Percentiles rank a stretch among this genome's conserved stretches.
These are phyloP conservation scores for Leucocoprinus birnbaumii DNA, from an alignment of 768 basidiomycete species.

Conservation along the genomic window DNA sequence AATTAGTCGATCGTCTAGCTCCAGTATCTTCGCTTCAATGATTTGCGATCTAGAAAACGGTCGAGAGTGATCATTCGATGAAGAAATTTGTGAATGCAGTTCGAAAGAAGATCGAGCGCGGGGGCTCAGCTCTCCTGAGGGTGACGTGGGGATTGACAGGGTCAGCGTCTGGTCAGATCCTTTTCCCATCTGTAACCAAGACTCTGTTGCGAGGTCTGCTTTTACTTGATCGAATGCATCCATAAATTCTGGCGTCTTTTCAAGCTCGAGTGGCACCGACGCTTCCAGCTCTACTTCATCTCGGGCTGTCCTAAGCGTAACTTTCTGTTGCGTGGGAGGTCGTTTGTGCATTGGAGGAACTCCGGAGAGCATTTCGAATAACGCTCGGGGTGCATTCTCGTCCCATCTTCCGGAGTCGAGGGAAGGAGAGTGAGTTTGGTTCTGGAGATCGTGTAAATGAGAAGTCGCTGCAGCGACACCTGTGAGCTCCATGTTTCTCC, in stretches of 20 bases:
- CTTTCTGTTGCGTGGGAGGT: constrained; percentile 22
- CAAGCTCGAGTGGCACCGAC: constrained; percentile 48
- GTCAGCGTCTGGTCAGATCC: background rate
- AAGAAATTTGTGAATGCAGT: constrained; percentile 17
- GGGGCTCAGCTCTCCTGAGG: background rate
- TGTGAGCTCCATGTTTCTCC: constrained; percentile 69
- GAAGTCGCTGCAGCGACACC: constrained; percentile 86
- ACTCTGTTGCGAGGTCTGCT: constrained; percentile 68
- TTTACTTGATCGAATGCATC: constrained; percentile 87
- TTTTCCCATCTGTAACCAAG: constrained; percentile 4
- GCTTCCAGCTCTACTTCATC: constrained; percentile 35
- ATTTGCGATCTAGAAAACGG: constrained; percentile 54
- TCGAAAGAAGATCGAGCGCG: background rate
- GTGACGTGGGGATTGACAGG: background rate
- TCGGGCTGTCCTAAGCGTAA: constrained; percentile 25
- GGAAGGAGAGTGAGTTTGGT: constrained; percentile 24
- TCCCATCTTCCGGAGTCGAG: constrained; percentile 38
- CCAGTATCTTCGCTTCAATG: constrained; percentile 57
- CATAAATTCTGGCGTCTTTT: constrained; percentile 65
- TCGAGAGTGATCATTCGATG: constrained; percentile 24
- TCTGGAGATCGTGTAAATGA: constrained; percentile 68
- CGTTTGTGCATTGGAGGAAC: constrained; percentile 20
- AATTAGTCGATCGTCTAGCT: constrained; percentile 59
- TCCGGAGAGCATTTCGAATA: constrained; percentile 40
- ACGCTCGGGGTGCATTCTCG: constrained; percentile 33